Evolutionary conservation across 2,329 filamentous ascomycete genomes (phyloP).

Genomic region (Clonostachys chloroleuca): DNA sequence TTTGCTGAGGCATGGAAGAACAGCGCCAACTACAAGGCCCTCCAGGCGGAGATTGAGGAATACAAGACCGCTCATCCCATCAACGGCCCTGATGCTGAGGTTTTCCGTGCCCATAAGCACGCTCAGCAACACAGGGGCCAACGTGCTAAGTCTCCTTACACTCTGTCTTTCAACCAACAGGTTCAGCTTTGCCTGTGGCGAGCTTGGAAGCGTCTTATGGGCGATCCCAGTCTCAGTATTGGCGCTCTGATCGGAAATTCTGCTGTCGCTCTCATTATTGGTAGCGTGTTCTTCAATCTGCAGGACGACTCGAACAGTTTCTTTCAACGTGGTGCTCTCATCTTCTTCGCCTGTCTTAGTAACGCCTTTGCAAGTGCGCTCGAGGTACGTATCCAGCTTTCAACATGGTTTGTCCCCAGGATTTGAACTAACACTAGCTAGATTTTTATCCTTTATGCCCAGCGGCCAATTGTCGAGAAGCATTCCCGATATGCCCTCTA

Average conservation of each 20-base stretch:
- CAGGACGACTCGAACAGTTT: conserved; percentile 62
- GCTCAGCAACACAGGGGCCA: conserved; percentile 52
- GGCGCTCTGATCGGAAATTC: conserved; percentile 68
- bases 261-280: conserved; percentile 71
- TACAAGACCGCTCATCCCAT: conserved; percentile 51
- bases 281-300: conserved; percentile 81
- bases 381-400: conserved; percentile 43
- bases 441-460: conserved; percentile 81
- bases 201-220: conserved; percentile 71
- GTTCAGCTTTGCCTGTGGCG: conserved; percentile 75
- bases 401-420: conserved; percentile 7
- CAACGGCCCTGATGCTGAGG: conserved; percentile 49
- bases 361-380: conserved; percentile 80
- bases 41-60: conserved; percentile 50
- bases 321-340: conserved; percentile 71
- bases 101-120: conserved; percentile 49
- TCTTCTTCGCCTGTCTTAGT: conserved; percentile 86
- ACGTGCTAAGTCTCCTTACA: conserved; percentile 74
- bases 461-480: conserved; percentile 90
- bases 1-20: conserved; percentile 56
- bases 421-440: conserved; percentile 18
- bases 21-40: conserved; percentile 42
- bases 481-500: conserved; percentile 84
- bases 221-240: conserved; percentile 72
- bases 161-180: conserved; percentile 73